These are phyloP conservation scores for Amylocarpus encephaloides DNA, from an alignment of 2,329 filamentous ascomycete genomes.

Conservation along the genomic window DNA sequence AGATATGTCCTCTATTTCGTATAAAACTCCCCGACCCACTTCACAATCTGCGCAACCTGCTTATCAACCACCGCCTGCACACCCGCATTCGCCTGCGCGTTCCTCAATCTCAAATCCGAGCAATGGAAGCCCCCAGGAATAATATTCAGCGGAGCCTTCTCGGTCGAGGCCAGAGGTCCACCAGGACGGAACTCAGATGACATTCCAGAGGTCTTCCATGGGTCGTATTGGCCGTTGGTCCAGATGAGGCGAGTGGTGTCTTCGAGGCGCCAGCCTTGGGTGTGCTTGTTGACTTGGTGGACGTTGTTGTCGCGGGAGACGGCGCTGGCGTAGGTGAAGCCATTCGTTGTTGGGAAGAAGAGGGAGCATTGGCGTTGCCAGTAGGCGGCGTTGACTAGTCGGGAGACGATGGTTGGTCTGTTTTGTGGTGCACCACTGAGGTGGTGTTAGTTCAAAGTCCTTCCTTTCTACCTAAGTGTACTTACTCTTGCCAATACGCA, in stretches of 20 bases:
- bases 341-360: constrained; percentile 46
- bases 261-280: constrained; percentile 48
- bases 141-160: constrained; percentile 43
- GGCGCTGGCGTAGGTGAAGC: constrained; percentile 43
- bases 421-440: constrained; percentile 39
- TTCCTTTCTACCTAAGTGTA: neutral
- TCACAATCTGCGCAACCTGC: constrained; percentile 43
- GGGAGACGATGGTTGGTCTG: constrained; percentile 43
- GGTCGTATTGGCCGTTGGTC: constrained; percentile 42
- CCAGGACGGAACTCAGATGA: constrained; percentile 47
- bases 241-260: constrained; percentile 49
- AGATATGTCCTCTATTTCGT: constrained; percentile 3
- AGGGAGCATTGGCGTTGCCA: constrained; percentile 49
- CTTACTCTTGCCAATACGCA: constrained; percentile 48
- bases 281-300: constrained; percentile 44
- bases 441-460: constrained; percentile 1
- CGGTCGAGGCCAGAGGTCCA: constrained; percentile 44
- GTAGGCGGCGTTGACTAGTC: constrained; percentile 45
- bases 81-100: constrained; percentile 41
- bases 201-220: constrained; percentile 40
- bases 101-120: constrained; percentile 43
- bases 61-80: constrained; percentile 44
- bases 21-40: constrained; percentile 46
- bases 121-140: constrained; percentile 51
- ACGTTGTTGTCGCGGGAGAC: constrained; percentile 39